Conservation (phyloP, 805 yeast species). For the Yamadazyma insecticola region DNA sequence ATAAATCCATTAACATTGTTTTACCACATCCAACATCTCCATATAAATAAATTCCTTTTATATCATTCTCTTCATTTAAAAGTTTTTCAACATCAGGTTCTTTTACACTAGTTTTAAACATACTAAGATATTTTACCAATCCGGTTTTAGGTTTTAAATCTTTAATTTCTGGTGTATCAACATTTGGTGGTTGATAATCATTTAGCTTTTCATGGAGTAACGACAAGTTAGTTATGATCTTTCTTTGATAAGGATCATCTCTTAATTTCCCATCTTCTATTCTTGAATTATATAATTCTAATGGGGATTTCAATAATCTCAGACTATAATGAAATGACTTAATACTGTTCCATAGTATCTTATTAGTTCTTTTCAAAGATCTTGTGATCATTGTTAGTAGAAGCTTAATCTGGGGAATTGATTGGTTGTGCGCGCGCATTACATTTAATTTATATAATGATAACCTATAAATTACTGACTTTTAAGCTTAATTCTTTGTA, state of each 20-base stretch:
- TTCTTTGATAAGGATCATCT: conserved; percentile 79
- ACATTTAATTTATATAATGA: no score
- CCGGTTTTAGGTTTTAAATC: conserved; percentile 50
- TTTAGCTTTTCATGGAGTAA: conserved; percentile 51
- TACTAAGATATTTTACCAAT: conserved; percentile 16
- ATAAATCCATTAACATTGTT: conserved; percentile 96
- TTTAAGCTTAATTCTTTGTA: conserved; percentile 19
- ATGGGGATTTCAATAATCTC: no score
- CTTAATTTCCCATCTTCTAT: conserved; percentile 48
- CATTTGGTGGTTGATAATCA: conserved; percentile 59
- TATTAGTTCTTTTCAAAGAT: no score
- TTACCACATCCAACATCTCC: conserved; percentile 99
- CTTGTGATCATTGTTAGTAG: no score
- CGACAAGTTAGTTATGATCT: conserved; percentile 60
- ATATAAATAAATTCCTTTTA: conserved; percentile 85
- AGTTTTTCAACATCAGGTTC: conserved; percentile 7
- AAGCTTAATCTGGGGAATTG: no score
- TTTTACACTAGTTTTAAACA: conserved; percentile 4
- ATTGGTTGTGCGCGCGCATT: no score
- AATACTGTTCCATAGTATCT: no score
- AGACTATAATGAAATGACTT: no score
- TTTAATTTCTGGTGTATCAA: conserved; percentile 47
- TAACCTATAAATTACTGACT: no score
- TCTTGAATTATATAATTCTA: conserved; percentile 46
- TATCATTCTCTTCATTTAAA: conserved; percentile 24